Conservation (phyloP, 1,139 yeast genomes). For the Magnusiomyces magnusii region DNA sequence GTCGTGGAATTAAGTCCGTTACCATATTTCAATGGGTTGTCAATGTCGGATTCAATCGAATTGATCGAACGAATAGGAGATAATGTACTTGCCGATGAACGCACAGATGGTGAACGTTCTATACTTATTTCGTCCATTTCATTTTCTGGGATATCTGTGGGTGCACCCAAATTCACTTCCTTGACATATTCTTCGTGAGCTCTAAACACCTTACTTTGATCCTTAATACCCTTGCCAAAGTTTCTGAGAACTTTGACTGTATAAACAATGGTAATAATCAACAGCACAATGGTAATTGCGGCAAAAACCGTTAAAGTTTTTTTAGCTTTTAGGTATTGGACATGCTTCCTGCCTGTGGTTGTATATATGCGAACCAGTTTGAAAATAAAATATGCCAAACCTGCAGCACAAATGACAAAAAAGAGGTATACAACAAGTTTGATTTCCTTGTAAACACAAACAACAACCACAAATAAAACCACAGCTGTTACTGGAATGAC, state of each 20-base stretch:
- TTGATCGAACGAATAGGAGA: neutral
- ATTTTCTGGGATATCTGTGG: neutral
- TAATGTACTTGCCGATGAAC: neutral
- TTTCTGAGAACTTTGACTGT: constrained; percentile 37
- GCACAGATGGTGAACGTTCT: neutral
- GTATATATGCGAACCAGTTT: constrained; percentile 45
- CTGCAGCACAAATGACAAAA: constrained; percentile 37
- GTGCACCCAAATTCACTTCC: neutral
- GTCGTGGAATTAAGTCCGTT: neutral
- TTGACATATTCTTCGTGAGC: neutral
- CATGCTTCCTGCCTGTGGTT: constrained; percentile 35
- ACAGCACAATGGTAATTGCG: constrained; percentile 39
- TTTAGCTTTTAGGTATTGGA: constrained; percentile 41
- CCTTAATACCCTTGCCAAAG: constrained; percentile 26
- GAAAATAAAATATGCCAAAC: constrained; percentile 45
- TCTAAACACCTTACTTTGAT: neutral
- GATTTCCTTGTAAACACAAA: constrained; percentile 39
- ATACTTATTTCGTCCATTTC: neutral
- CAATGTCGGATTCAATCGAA: neutral
- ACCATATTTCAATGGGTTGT: neutral
- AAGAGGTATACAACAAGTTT: constrained; percentile 31
- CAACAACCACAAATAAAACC: constrained; percentile 37
- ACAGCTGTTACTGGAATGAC: constrained; percentile 44
- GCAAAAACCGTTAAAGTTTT: constrained; percentile 45
- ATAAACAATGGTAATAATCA: constrained; percentile 36